A percentile compares a stretch with the other conserved stretches of the same genome.
These are phyloP conservation scores for Paracorniculantispora psalliotae DNA, from an alignment of 2,329 filamentous ascomycete species.

Conservation along the genomic window DNA sequence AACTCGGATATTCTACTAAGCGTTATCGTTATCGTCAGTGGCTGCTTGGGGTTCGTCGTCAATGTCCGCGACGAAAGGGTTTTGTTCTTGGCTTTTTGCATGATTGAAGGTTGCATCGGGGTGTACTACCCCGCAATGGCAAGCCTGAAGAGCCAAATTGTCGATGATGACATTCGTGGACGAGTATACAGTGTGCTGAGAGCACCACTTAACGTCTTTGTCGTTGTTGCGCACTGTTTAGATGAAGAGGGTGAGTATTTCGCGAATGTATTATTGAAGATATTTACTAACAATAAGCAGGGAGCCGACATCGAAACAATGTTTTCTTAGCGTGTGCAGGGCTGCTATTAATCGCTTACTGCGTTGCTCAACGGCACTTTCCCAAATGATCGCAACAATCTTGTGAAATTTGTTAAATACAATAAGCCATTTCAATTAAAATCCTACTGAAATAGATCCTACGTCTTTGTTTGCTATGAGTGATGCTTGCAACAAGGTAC, in stretches of 20 bases:
- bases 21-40: conserved; percentile 27
- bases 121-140: conserved; percentile 54
- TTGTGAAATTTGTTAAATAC: no score
- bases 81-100: conserved; percentile 52
- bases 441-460: no score
- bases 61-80: conserved; percentile 36
- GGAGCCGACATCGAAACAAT: conserved; percentile 25
- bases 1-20: not conserved
- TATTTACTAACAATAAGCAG: conserved; percentile 15
- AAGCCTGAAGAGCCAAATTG: conserved; percentile 47
- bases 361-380: not conserved
- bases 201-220: conserved; percentile 52
- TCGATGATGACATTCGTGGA: conserved; percentile 49
- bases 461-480: no score
- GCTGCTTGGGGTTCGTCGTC: conserved; percentile 36
- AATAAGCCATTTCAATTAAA: no score
- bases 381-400: not conserved
- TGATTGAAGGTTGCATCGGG: conserved; percentile 54
- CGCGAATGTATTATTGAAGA: not conserved
- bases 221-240: conserved; percentile 42
- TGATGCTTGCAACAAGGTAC: no score
- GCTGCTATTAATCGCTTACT: conserved; percentile 2
- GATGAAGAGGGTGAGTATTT: conserved; percentile 36
- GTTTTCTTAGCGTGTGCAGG: conserved; percentile 22
- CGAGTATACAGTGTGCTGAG: conserved; percentile 53